Evolutionary conservation across 2,329 filamentous ascomycete species (phyloP).

Genomic region (Hypoxylon sp.): DNA sequence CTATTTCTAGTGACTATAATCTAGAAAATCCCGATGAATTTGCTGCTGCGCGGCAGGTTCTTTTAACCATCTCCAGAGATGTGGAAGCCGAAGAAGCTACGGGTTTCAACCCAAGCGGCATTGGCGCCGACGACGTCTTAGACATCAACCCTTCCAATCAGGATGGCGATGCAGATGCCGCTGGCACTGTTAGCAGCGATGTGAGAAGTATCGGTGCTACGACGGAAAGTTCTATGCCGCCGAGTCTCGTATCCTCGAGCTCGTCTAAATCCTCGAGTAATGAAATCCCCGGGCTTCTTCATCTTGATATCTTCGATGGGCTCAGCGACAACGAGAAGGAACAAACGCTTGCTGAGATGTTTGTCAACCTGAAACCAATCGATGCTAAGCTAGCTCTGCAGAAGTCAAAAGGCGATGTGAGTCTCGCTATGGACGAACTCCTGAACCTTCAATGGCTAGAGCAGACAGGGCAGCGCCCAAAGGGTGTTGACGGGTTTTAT

Average conservation of each 20-base stretch:
- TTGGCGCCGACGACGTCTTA: conserved; percentile 55
- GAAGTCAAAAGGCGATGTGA: conserved; percentile 72
- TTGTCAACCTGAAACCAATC: conserved; percentile 71
- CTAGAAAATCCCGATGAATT: conserved; percentile 62
- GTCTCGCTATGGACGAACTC: conserved; percentile 78
- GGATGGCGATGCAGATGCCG: conserved; percentile 24
- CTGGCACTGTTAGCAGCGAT: conserved; percentile 35
- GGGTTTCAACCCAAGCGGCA: conserved; percentile 81
- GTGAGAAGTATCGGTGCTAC: conserved; percentile 42
- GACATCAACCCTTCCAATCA: conserved; percentile 35
- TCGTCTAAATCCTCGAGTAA: conserved; percentile 37
- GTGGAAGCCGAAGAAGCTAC: conserved; percentile 74
- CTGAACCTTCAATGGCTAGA: conserved; percentile 82
- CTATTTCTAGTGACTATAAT: conserved; percentile 79
- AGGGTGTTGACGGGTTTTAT: conserved; percentile 85
- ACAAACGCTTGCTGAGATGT: conserved; percentile 71
- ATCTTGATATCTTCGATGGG: conserved; percentile 46
- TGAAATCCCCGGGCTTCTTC: conserved; percentile 40
- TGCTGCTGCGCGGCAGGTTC: conserved; percentile 61
- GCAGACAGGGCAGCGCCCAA: conserved; percentile 68
- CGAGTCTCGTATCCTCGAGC: conserved; percentile 35
- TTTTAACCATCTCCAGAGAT: conserved; percentile 71
- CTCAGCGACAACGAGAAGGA: conserved; percentile 70
- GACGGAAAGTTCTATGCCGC: conserved; percentile 40
- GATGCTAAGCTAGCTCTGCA: conserved; percentile 73